Percentiles rank a stretch among this genome's conserved stretches.
Conservation (phyloP, 805 yeast species). For the Candida hispaniensis region DNA sequence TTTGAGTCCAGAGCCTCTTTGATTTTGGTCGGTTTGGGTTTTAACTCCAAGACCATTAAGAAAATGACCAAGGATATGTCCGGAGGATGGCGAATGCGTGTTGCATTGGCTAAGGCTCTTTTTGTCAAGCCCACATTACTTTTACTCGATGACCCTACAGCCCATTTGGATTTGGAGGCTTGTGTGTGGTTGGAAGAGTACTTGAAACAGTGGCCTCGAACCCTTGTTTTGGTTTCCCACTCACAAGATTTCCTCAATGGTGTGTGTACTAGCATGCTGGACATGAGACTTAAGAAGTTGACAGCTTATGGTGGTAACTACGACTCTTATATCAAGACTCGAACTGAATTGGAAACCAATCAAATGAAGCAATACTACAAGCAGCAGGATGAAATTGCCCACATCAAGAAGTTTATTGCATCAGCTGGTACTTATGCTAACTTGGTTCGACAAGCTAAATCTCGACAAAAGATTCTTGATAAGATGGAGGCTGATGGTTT, state of each 20-base stretch:
- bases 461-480: slow-evolving; percentile 97
- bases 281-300: slow-evolving; percentile 79
- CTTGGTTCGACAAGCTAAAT: slow-evolving; percentile 96
- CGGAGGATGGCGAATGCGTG: slow-evolving; percentile 99
- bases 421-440: slow-evolving; percentile 99
- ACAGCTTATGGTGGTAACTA: slow-evolving; percentile 92
- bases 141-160: slow-evolving; percentile 96
- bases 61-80: slow-evolving; percentile 98
- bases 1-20: slow-evolving; percentile 95
- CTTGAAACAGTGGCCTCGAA: slow-evolving; percentile 86
- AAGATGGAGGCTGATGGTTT: slow-evolving; percentile 99
- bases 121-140: slow-evolving; percentile 95
- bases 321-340: slow-evolving; percentile 91
- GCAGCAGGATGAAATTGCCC: slow-evolving; percentile 98
- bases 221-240: slow-evolving; percentile 88
- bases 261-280: slow-evolving; percentile 96
- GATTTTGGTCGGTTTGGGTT: slow-evolving; percentile 94
- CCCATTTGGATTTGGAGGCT: slow-evolving; percentile 97
- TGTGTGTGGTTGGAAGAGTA: slow-evolving; percentile 99
- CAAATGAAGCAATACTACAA: slow-evolving; percentile 96
- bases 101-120: slow-evolving; percentile 92
- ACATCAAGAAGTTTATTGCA: slow-evolving; percentile 97
- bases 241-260: slow-evolving; percentile 99
- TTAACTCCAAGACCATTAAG: slow-evolving; percentile 72
- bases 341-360: slow-evolving; percentile 86